phyloP scores from a whole-genome alignment of 495 filamentous ascomycete species.

The Cercophora sp. region DNA sequence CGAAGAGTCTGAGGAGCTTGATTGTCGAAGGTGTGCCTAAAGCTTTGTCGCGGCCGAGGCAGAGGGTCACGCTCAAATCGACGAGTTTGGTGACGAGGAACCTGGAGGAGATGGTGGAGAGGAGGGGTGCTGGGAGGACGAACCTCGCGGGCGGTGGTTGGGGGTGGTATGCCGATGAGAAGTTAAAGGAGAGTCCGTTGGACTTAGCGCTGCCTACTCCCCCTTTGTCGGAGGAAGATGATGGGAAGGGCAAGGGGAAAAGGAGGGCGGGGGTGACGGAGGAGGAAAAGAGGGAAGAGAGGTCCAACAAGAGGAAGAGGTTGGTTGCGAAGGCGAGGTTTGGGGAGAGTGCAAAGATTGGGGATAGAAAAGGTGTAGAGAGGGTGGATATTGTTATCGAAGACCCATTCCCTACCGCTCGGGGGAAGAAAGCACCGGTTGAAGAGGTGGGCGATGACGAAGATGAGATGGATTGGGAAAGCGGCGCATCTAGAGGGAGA shows the following conservation, averaged over 20 bases:
- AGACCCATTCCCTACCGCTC: conserved; percentile 49
- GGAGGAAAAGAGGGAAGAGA: conserved; percentile 30
- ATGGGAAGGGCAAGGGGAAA: conserved; percentile 2
- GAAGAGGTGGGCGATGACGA: conserved; percentile 22
- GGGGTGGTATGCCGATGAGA: conserved; percentile 68
- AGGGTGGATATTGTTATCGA: conserved; percentile 56
- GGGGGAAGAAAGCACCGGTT: conserved; percentile 7
- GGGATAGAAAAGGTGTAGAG: conserved; percentile 58
- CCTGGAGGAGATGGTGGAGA: conserved; percentile 58
- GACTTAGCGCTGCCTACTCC: conserved; percentile 44
- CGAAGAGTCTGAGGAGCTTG: conserved; percentile 61
- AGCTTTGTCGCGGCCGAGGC: conserved; percentile 64
- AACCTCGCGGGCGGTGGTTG: conserved; percentile 72
- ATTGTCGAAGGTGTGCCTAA: conserved; percentile 72
- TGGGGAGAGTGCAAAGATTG: conserved; percentile 42
- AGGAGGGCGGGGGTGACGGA: conserved; percentile 8
- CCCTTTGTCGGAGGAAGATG: conserved; percentile 28
- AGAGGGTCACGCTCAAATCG: conserved; percentile 60
- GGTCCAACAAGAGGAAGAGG: conserved; percentile 38
- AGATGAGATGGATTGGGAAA: not conserved
- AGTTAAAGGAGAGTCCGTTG: conserved; percentile 53
- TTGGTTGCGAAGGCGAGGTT: conserved; percentile 53
- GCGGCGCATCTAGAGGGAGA: conserved; percentile 12
- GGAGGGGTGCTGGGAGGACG: conserved; percentile 62
- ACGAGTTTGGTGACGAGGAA: conserved; percentile 67